These are phyloP conservation scores for Dactylis glomerata DNA, from an alignment of 176 grass and related monocot species.

Conservation along the genomic window DNA sequence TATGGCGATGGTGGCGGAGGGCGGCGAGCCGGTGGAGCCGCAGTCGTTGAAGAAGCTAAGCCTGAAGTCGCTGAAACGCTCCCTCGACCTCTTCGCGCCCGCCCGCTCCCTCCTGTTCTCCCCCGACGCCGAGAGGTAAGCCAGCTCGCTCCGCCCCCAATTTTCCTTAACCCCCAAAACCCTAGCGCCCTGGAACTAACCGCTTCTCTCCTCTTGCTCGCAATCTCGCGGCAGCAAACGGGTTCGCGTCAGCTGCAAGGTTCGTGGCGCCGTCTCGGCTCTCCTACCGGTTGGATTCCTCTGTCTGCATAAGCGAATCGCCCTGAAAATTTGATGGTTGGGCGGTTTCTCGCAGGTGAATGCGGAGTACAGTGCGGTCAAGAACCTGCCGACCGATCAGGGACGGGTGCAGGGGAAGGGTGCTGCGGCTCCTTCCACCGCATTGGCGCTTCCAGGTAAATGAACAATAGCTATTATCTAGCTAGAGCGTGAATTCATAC, in stretches of 20 bases:
- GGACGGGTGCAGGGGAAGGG: slow-evolving; percentile 42
- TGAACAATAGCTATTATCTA: neutral
- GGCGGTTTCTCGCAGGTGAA: slow-evolving; percentile 41
- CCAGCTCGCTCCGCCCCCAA: neutral
- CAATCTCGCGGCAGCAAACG: slow-evolving; percentile 48
- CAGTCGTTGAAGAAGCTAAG: slow-evolving; percentile 95
- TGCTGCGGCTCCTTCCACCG: slow-evolving; percentile 11
- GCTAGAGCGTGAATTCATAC: neutral
- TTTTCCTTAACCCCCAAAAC: neutral
- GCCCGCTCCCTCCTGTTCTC: slow-evolving; percentile 41
- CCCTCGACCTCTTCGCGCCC: slow-evolving; percentile 78
- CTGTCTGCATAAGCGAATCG: neutral
- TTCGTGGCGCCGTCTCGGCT: slow-evolving; percentile 23
- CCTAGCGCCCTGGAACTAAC: slow-evolving; percentile 21
- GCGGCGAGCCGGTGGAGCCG: slow-evolving; percentile 57
- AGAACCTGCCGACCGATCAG: slow-evolving; percentile 53
- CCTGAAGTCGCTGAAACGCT: slow-evolving; percentile 71
- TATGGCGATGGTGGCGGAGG: slow-evolving; percentile 31
- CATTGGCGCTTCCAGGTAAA: slow-evolving; percentile 63
- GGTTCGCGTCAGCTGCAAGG: slow-evolving; percentile 79
- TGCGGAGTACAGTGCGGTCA: slow-evolving; percentile 70
- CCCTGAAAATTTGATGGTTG: neutral
- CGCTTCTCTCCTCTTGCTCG: neutral
- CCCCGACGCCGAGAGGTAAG: slow-evolving; percentile 61
- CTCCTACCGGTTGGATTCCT: neutral